These are phyloP conservation scores for Fusarium sp. DNA, from an alignment of 2,329 filamentous ascomycete genomes.

Conservation along the genomic window DNA sequence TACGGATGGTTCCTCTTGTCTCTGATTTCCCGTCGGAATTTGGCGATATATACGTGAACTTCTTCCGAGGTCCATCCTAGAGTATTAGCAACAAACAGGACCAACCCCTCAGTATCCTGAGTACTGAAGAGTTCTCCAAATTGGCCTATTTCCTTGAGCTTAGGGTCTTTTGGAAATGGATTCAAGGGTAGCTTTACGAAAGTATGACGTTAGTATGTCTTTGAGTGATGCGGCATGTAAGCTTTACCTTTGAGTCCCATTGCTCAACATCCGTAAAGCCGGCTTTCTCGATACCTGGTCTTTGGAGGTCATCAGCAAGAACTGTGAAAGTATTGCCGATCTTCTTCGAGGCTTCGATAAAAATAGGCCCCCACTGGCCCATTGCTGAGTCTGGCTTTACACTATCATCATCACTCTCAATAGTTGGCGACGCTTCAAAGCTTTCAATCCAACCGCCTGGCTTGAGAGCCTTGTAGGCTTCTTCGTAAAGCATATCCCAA, in stretches of 20 bases:
- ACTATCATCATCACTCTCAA: constrained; percentile 30
- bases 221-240: fast-evolving
- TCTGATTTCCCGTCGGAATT: constrained; percentile 31
- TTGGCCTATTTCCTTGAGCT: constrained; percentile 38
- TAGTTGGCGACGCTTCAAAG: constrained; percentile 31
- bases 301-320: constrained; percentile 29
- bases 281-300: constrained; percentile 18
- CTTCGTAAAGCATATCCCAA: constrained; percentile 22
- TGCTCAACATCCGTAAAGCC: constrained; percentile 38
- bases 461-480: constrained; percentile 33
- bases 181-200: constrained; percentile 19
- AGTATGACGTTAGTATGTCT: background rate
- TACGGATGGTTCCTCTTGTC: constrained; percentile 33
- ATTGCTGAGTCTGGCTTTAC: constrained; percentile 34
- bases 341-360: constrained; percentile 30
- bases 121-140: constrained; percentile 39
- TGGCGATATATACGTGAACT: constrained; percentile 31
- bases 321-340: constrained; percentile 41
- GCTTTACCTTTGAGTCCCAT: constrained; percentile 33
- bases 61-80: constrained; percentile 33
- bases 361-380: constrained; percentile 34
- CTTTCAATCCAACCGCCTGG: constrained; percentile 34
- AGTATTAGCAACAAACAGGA: constrained; percentile 36
- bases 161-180: constrained; percentile 36
- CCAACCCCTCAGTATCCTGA: constrained; percentile 38